phyloP scores from a whole-genome alignment of 352 stramenopile species.

The Phytophthora pseudosyringae region DNA sequence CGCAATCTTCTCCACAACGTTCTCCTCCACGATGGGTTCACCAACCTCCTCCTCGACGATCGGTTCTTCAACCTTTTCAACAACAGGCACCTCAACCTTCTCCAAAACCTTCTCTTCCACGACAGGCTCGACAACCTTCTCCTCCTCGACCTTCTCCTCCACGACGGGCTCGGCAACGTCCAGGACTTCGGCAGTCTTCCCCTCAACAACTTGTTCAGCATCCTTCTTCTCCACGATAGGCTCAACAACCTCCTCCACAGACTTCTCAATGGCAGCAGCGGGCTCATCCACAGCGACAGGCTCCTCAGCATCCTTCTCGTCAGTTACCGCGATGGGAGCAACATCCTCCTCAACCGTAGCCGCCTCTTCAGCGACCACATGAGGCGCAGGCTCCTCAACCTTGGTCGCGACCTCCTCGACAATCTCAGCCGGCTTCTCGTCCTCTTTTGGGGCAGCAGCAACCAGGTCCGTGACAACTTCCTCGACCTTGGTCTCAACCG shows the following conservation, averaged over 20 bases:
- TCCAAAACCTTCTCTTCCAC: constrained; percentile 1
- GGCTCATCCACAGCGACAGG: constrained; percentile 1
- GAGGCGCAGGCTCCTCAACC: constrained; percentile 8
- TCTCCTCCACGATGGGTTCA: background rate
- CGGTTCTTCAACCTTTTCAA: constrained; percentile 3
- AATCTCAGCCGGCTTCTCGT: constrained; percentile 1
- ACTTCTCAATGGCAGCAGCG: background rate
- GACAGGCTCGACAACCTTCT: background rate
- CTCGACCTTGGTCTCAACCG: constrained; percentile 2
- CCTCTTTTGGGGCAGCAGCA: background rate
- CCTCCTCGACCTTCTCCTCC: constrained; percentile 4
- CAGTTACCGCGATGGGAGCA: background rate
- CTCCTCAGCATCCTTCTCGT: background rate
- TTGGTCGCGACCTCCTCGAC: constrained; percentile 6
- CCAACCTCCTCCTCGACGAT: background rate
- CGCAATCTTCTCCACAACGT: background rate
- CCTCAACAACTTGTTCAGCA: background rate
- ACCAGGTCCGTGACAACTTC: background rate
- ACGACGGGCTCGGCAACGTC: background rate
- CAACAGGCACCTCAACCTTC: background rate
- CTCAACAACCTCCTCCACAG: background rate
- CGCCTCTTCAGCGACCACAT: constrained; percentile 1
- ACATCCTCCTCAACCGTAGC: background rate
- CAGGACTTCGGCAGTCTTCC: background rate
- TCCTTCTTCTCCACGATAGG: too few relatives aligned